A percentile compares a stretch with the other conserved stretches of the same genome.
phyloP scores from a whole-genome alignment of 352 stramenopile genomes.

The Globisporangium paddicum region DNA sequence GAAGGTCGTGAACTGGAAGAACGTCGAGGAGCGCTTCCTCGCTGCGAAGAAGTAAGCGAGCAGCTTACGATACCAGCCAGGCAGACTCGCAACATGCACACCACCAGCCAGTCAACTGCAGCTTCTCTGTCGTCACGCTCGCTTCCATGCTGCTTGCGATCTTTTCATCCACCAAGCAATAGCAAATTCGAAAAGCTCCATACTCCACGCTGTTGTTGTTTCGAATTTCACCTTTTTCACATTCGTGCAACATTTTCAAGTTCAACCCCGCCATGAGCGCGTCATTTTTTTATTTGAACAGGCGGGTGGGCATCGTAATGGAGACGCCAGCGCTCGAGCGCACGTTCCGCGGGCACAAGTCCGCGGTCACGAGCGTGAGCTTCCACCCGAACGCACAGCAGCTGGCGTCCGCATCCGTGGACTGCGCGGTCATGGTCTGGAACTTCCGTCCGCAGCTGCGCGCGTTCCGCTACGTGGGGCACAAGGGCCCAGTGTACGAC shows the following conservation, averaged over 20 bases:
- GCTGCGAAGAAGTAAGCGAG: slow-evolving; percentile 60
- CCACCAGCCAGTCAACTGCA: neutral
- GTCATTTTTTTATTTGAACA: slow-evolving; percentile 10
- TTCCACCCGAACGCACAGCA: slow-evolving; percentile 88
- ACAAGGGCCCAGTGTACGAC: slow-evolving; percentile 74
- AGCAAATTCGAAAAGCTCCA: neutral
- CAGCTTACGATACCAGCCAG: neutral
- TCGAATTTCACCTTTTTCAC: neutral
- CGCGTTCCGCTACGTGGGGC: slow-evolving; percentile 77
- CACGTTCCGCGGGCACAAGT: slow-evolving; percentile 85
- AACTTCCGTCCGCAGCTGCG: slow-evolving; percentile 84
- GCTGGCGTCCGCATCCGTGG: slow-evolving; percentile 71
- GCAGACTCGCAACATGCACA: neutral
- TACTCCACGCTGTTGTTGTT: neutral
- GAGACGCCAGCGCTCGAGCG: slow-evolving; percentile 68
- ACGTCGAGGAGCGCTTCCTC: slow-evolving; percentile 75
- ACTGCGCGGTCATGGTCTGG: slow-evolving; percentile 90
- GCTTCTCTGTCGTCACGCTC: neutral
- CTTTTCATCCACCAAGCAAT: neutral
- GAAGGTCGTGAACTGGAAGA: slow-evolving; percentile 95
- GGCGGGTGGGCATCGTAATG: neutral
- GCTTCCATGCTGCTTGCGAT: no score
- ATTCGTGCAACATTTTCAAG: slow-evolving; percentile 8
- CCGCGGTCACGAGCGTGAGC: slow-evolving; percentile 64
- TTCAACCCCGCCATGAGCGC: slow-evolving; percentile 1